Base-by-base conservation (phyloP, 2,329 filamentous ascomycete species). In the Fusarium mangiferae region DNA sequence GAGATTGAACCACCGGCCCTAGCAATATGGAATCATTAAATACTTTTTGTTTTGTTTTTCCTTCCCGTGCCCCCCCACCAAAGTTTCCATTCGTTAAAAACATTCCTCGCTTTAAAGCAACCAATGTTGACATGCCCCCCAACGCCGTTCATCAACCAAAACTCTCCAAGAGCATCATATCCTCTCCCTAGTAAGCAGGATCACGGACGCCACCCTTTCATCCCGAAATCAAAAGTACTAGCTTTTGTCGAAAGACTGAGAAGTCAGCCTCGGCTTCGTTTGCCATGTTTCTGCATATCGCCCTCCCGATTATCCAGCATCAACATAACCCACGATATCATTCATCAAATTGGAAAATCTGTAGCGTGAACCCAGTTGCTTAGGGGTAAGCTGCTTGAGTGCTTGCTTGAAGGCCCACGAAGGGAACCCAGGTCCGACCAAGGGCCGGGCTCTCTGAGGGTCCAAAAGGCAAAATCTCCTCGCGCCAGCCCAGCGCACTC, bases 401-500 rank as follows among this genome's bases (percentile, higher is more conserved):
- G 14, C 59, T 72, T 44, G 70, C 75, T 54, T 77, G 78, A 22
- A 62, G 55, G 10, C 78, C 75, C 57, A 74, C 66, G 38, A 84
- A 77, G 6, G 85, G 85, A 48, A 82, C 76, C 86, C 86, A 88
- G 62, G 80, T 83, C 49, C 86, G 85, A 38, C 82, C 79, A 35
- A 88, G 80, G 51, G 80, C 77, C 30, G 84, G 83, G n/a, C 82
- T 81, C 57, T 86, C 85, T 26, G 81, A 80, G 30, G 82, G 82
- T 41, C 81, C 81, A 38, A 82, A 81, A 3, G 79, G 73, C 20
- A 81, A 52, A 38, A 83, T 74, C 68, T 85, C 83, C 76, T 89
- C 87, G 52, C 84, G 82, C 87, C 87, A 89, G 62, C 86, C 86
- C 42, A 88, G 78, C 3, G 82, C 81, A 59, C 84, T 84, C 87